phyloP scores from a whole-genome alignment of 768 basidiomycete genomes.

The Auricularia cornea region DNA sequence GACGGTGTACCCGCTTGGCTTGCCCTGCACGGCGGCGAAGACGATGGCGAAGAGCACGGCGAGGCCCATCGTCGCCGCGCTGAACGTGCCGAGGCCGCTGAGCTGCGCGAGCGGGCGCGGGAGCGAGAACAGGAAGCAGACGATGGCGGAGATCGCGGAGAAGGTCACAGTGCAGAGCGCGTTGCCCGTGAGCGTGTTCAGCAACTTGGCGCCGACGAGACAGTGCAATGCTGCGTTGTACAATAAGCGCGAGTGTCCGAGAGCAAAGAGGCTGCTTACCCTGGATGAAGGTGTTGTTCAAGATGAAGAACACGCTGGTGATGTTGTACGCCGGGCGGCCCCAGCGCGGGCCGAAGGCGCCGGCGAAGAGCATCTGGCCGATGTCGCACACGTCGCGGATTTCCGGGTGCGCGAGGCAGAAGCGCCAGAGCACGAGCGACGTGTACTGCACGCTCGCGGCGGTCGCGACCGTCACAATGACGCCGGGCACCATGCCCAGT shows the following conservation, averaged over 20 bases:
- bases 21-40: slow-evolving; percentile 32
- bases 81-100: slow-evolving; percentile 30
- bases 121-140: slow-evolving; percentile 35
- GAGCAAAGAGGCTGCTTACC: slow-evolving; percentile 19
- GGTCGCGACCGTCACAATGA: slow-evolving; percentile 33
- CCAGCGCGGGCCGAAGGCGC: slow-evolving; percentile 18
- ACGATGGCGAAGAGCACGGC: slow-evolving; percentile 36
- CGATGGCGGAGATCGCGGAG: slow-evolving; percentile 26
- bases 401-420: slow-evolving; percentile 41
- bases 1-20: slow-evolving; percentile 35
- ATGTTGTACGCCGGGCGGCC: slow-evolving; percentile 36
- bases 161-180: slow-evolving; percentile 35
- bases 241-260: neutral
- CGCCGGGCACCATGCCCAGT: slow-evolving; percentile 36
- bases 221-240: slow-evolving; percentile 31
- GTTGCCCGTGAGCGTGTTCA: slow-evolving; percentile 38
- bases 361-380: slow-evolving; percentile 37
- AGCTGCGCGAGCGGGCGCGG: slow-evolving; percentile 39
- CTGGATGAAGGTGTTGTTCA: slow-evolving; percentile 50
- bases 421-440: slow-evolving; percentile 39
- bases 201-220: slow-evolving; percentile 37
- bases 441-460: slow-evolving; percentile 37
- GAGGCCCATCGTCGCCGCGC: slow-evolving; percentile 38
- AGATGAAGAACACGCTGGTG: slow-evolving; percentile 43
- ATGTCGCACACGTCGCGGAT: slow-evolving; percentile 45